Evolutionary conservation across 306 rosid genomes (phyloP).

Genomic region (Fragaria nilgerrensis): DNA sequence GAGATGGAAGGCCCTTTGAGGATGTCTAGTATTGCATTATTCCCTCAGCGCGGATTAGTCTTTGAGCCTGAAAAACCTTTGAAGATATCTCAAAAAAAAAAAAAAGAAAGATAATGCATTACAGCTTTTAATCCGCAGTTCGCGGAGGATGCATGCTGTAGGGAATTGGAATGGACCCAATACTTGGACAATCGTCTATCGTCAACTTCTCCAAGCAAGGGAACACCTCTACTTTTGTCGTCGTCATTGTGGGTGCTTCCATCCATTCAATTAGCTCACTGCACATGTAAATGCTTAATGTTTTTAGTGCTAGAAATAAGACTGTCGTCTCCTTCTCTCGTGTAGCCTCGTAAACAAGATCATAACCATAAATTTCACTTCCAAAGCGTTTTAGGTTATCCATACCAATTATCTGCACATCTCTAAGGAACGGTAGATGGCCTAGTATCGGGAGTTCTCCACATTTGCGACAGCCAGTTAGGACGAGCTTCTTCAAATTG

Average conservation of each 20-base stretch:
- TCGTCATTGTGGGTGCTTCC: neutral
- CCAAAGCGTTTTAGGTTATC: too few relatives aligned
- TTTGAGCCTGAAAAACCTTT: too few relatives aligned
- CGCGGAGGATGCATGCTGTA: neutral
- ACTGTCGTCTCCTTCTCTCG: too few relatives aligned
- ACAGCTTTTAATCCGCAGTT: fast-evolving
- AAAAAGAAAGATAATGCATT: neutral
- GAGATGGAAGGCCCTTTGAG: neutral
- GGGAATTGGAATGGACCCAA: neutral
- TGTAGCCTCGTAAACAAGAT: too few relatives aligned
- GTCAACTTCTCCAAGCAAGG: neutral
- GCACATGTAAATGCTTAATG: too few relatives aligned
- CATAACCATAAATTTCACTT: too few relatives aligned
- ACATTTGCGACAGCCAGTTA: neutral
- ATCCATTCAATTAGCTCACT: neutral
- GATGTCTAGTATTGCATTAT: too few relatives aligned
- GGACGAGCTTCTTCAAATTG: too few relatives aligned
- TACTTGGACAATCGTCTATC: fast-evolving
- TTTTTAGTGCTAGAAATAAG: too few relatives aligned
- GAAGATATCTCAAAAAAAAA: too few relatives aligned
- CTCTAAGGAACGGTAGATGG: neutral
- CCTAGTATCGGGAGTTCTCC: neutral
- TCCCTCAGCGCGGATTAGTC: too few relatives aligned
- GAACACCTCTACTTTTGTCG: neutral
- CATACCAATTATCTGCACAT: fast-evolving